Conservation (phyloP, 2,329 filamentous ascomycete species). For the Pyricularia grisea region DNA sequence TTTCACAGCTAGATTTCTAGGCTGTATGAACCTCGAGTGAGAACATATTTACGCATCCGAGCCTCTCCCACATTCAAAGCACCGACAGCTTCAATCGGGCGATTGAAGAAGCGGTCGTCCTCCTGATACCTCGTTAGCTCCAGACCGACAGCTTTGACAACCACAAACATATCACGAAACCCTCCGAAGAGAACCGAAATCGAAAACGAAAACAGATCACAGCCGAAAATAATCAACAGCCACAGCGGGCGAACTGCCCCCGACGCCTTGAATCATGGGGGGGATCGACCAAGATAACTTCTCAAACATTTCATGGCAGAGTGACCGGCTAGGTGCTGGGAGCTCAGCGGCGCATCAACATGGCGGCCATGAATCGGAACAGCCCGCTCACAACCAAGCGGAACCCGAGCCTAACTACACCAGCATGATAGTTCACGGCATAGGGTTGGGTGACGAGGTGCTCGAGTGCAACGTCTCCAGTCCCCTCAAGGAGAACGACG, state of each 20-base stretch:
- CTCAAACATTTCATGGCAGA: slow-evolving; percentile 71
- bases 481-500: slow-evolving; percentile 90
- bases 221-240: not conserved
- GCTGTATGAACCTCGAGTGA: not conserved
- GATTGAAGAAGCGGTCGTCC: not conserved
- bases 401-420: slow-evolving; percentile 40
- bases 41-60: not conserved
- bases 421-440: slow-evolving; percentile 48
- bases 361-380: slow-evolving; percentile 22
- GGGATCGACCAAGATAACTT: slow-evolving; percentile 60
- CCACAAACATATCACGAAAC: not conserved
- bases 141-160: not conserved
- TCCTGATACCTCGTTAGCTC: not conserved
- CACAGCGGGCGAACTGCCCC: not conserved
- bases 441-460: slow-evolving; percentile 61
- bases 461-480: slow-evolving; percentile 76
- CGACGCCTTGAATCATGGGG: slow-evolving; percentile 22
- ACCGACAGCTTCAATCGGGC: not conserved
- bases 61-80: not conserved
- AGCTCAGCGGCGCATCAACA: slow-evolving; percentile 20
- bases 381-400: slow-evolving; percentile 15
- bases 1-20: not conserved
- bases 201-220: not conserved
- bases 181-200: not conserved
- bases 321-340: slow-evolving; percentile 44